Evolutionary conservation across 1,284 basidiomycete genomes (phyloP).

Genomic region (Malassezia caprae): DNA sequence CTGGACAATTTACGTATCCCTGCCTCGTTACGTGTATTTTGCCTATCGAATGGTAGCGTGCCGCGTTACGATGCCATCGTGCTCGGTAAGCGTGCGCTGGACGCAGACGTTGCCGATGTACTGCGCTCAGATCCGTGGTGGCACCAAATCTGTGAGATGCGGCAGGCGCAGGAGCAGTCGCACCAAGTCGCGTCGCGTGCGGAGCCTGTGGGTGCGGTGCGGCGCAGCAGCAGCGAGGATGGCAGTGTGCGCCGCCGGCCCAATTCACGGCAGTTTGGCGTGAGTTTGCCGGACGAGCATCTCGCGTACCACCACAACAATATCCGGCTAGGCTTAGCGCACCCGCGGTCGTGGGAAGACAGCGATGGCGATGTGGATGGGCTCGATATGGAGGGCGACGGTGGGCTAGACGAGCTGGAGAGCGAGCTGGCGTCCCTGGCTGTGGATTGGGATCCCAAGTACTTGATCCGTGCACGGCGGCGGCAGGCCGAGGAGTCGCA

Average conservation of each 20-base stretch:
- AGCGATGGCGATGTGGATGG: constrained; percentile 10
- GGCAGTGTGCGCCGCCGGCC: constrained; percentile 8
- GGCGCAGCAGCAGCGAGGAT: background rate
- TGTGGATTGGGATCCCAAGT: constrained; percentile 17
- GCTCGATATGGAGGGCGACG: constrained; percentile 12
- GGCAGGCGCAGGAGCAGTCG: constrained; percentile 34
- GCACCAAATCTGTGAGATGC: constrained; percentile 36
- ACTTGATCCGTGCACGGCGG: background rate
- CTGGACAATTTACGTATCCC: constrained; percentile 46
- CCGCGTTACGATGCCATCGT: constrained; percentile 42
- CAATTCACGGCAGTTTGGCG: constrained; percentile 33
- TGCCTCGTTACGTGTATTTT: constrained; percentile 42
- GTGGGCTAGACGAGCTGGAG: constrained; percentile 21
- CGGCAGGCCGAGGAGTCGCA: background rate
- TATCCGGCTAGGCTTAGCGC: constrained; percentile 43
- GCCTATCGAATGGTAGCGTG: constrained; percentile 31
- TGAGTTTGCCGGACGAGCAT: constrained; percentile 41
- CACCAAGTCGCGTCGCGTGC: constrained; percentile 16
- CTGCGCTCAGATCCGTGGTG: constrained; percentile 44
- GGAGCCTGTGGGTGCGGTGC: constrained; percentile 11
- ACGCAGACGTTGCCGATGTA: constrained; percentile 24
- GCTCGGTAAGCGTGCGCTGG: constrained; percentile 26
- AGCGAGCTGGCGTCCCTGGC: constrained; percentile 33
- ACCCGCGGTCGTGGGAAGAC: constrained; percentile 36
- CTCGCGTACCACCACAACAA: constrained; percentile 43